Conservation (phyloP, 2,329 filamentous ascomycete genomes). For the Aspergillus sp. region DNA sequence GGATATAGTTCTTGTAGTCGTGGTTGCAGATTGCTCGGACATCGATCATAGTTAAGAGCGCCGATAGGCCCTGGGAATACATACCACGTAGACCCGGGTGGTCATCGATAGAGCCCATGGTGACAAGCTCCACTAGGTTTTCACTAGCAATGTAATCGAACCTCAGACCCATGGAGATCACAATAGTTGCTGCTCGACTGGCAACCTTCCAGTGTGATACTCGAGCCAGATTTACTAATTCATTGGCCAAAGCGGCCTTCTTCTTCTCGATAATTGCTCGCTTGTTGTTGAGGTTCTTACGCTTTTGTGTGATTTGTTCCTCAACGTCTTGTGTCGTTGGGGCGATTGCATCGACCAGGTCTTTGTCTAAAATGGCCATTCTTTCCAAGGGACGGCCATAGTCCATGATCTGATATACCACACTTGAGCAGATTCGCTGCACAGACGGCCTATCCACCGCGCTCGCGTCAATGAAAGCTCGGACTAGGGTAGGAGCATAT, state of each 20-base stretch:
- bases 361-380: conserved; percentile 76
- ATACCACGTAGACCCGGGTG: conserved; percentile 82
- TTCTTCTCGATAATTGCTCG: conserved; percentile 76
- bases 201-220: conserved; percentile 96
- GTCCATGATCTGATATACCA: conserved; percentile 82
- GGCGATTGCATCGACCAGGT: conserved; percentile 67
- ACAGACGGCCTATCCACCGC: conserved; percentile 92
- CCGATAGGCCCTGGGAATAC: conserved; percentile 77
- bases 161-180: conserved; percentile 85
- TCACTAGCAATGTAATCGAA: conserved; percentile 83
- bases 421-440: conserved; percentile 79
- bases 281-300: conserved; percentile 72
- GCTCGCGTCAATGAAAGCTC: conserved; percentile 84
- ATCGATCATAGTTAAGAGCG: conserved; percentile 81
- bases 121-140: conserved; percentile 79
- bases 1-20: conserved; percentile 80
- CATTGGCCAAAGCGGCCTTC: conserved; percentile 76
- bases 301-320: conserved; percentile 56
- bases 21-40: conserved; percentile 83
- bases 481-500: conserved; percentile 86
- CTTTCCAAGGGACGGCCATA: conserved; percentile 87
- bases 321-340: conserved; percentile 65
- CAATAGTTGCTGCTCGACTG: conserved; percentile 82
- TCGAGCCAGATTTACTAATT: conserved; percentile 74
- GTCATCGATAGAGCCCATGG: conserved; percentile 79